A percentile compares a stretch with the other conserved stretches of the same genome.
phyloP scores from a whole-genome alignment of 768 basidiomycete genomes.

The Tulasnella sp. region DNA sequence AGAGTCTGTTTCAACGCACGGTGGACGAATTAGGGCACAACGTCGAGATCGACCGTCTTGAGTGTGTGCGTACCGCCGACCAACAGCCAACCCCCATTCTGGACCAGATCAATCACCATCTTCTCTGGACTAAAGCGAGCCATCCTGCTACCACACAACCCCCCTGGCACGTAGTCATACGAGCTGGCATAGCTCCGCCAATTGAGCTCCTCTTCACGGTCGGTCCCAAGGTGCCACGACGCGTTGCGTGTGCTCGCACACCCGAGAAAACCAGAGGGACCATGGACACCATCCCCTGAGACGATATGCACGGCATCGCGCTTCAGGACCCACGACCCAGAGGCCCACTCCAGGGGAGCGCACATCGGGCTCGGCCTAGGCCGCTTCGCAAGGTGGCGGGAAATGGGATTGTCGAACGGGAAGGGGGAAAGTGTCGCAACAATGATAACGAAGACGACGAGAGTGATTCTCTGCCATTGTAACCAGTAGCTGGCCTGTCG shows the following conservation, averaged over 20 bases:
- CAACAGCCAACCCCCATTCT: constrained; percentile 58
- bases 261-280: constrained; percentile 7
- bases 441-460: too few relatives aligned
- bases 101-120: constrained; percentile 45
- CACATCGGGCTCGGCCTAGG: too few relatives aligned
- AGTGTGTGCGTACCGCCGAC: constrained; percentile 40
- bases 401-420: too few relatives aligned
- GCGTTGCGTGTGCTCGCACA: constrained; percentile 8
- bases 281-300: not conserved
- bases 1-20: constrained; percentile 43
- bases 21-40: too few relatives aligned
- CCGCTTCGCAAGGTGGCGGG: too few relatives aligned
- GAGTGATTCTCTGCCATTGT: too few relatives aligned
- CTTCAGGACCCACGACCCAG: not conserved
- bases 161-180: constrained; percentile 7
- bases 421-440: too few relatives aligned
- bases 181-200: constrained; percentile 10
- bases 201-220: not conserved
- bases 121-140: constrained; percentile 21
- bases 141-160: not conserved
- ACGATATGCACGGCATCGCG: not conserved
- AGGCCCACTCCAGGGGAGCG: not conserved
- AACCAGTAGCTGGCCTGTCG: too few relatives aligned
- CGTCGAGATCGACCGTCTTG: too few relatives aligned
- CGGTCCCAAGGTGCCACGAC: constrained; percentile 9